phyloP scores from a whole-genome alignment of 352 stramenopile species.

The Phytophthora kernoviae region DNA sequence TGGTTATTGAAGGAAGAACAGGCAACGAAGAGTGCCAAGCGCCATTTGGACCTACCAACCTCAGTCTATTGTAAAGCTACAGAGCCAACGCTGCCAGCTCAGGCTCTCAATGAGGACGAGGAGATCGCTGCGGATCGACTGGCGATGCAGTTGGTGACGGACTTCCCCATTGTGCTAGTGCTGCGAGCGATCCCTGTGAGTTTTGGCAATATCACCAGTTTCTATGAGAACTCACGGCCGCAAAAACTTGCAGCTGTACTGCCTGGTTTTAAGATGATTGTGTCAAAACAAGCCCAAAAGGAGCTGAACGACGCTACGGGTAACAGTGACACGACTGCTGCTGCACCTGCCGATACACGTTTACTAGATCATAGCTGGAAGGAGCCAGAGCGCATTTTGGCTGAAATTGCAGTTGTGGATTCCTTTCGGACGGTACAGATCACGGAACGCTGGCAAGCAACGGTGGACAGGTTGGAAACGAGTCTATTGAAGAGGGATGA shows the following conservation, averaged over 20 bases:
- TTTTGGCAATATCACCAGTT: slow-evolving; percentile 78
- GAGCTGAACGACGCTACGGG: slow-evolving; percentile 23
- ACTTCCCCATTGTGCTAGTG: slow-evolving; percentile 76
- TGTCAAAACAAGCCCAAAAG: slow-evolving; percentile 52
- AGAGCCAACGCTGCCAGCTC: slow-evolving; percentile 36
- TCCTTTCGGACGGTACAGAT: slow-evolving; percentile 69
- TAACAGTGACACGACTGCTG: slow-evolving; percentile 17
- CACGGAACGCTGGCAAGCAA: slow-evolving; percentile 59
- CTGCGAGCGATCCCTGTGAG: slow-evolving; percentile 68
- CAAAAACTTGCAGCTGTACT: slow-evolving; percentile 48
- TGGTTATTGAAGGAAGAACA: slow-evolving; percentile 57
- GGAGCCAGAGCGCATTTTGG: slow-evolving; percentile 46
- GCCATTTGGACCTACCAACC: slow-evolving; percentile 52
- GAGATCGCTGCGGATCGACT: slow-evolving; percentile 74
- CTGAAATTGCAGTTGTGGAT: slow-evolving; percentile 61
- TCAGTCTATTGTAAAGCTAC: slow-evolving; percentile 47
- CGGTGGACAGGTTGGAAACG: slow-evolving; percentile 46
- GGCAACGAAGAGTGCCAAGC: slow-evolving; percentile 49
- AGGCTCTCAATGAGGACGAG: slow-evolving; percentile 60
- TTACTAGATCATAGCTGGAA: slow-evolving; percentile 56
- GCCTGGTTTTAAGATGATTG: slow-evolving; percentile 84
- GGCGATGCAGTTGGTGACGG: slow-evolving; percentile 57
- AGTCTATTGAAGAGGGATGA: slow-evolving; percentile 29
- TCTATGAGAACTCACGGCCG: slow-evolving; percentile 55
- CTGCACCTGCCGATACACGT: slow-evolving; percentile 13